phyloP scores from a whole-genome alignment of 2,329 filamentous ascomycete species.

The Domatiomyces globalis region DNA sequence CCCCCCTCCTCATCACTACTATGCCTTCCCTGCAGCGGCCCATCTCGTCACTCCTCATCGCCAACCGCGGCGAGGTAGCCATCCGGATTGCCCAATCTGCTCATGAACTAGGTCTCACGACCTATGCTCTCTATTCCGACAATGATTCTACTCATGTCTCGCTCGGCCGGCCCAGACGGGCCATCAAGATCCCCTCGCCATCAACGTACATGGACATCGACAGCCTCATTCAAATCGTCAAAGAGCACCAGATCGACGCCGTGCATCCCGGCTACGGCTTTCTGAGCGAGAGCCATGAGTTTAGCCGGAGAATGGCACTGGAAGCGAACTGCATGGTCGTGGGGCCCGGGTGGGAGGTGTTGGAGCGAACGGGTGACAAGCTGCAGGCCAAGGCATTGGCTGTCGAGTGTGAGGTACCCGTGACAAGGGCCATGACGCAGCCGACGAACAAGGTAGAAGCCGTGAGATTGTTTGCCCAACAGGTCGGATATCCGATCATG shows the following conservation, averaged over 20 bases:
- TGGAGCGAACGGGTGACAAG: conserved; percentile 44
- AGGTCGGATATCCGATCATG: conserved; percentile 42
- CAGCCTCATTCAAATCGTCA: conserved; percentile 33
- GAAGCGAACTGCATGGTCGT: conserved; percentile 37
- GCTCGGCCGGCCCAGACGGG: conserved; percentile 33
- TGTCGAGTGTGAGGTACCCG: conserved; percentile 37
- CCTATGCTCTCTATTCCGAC: conserved; percentile 41
- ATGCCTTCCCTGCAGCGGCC: conserved; percentile 20
- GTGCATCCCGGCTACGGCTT: conserved; percentile 52
- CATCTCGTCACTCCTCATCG: conserved; percentile 39
- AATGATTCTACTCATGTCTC: conserved; percentile 43
- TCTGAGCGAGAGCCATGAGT: conserved; percentile 41
- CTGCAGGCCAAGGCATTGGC: conserved; percentile 40
- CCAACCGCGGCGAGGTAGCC: conserved; percentile 49
- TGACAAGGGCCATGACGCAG: conserved; percentile 34
- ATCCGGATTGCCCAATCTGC: conserved; percentile 45
- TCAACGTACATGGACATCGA: conserved; percentile 40
- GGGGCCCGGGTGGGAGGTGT: conserved; percentile 43
- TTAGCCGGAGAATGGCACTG: conserved; percentile 36
- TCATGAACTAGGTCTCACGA: conserved; percentile 44
- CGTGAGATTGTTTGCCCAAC: conserved; percentile 44
- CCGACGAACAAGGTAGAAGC: conserved; percentile 32
- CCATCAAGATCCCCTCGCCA: conserved; percentile 38
- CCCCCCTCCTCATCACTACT: background rate
- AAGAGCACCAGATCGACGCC: conserved; percentile 39